Conservation (phyloP, 2,329 filamentous ascomycete genomes). For the Nemania sp. region DNA sequence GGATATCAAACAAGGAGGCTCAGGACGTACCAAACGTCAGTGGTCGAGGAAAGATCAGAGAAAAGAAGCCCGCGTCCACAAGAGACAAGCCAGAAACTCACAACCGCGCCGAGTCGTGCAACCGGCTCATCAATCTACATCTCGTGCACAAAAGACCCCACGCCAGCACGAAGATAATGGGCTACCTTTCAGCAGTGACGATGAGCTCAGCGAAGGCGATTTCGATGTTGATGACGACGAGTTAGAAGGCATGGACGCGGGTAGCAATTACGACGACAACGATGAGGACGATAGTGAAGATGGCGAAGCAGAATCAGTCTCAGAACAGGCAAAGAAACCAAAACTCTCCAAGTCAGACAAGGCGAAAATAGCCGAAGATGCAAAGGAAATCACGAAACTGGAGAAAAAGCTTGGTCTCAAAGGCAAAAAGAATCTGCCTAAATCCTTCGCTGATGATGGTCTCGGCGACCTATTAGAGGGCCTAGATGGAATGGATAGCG, state of each 20-base stretch:
- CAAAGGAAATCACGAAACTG: slow-evolving; percentile 83
- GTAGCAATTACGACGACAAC: slow-evolving; percentile 21
- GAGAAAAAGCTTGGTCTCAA: slow-evolving; percentile 87
- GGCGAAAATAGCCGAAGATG: slow-evolving; percentile 74
- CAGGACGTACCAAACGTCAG: slow-evolving; percentile 27
- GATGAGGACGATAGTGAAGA: slow-evolving; percentile 30
- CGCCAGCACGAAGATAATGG: slow-evolving; percentile 10
- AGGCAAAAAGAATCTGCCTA: slow-evolving; percentile 72
- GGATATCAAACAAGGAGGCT: slow-evolving; percentile 36
- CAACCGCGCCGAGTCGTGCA: slow-evolving; percentile 28
- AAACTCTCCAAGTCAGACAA: slow-evolving; percentile 49
- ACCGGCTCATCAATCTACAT: slow-evolving; percentile 9
- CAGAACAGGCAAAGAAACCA: slow-evolving; percentile 32
- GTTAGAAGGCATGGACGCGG: slow-evolving; percentile 4
- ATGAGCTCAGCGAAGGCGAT: slow-evolving; percentile 27
- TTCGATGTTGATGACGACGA: slow-evolving; percentile 25
- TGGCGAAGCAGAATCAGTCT: slow-evolving; percentile 36
- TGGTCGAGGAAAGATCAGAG: slow-evolving; percentile 39
- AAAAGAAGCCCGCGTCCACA: slow-evolving; percentile 38
- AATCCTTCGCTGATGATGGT: slow-evolving; percentile 79
- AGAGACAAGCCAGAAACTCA: slow-evolving; percentile 35
- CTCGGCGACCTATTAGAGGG: slow-evolving; percentile 77
- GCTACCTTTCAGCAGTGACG: slow-evolving; percentile 18
- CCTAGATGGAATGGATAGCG: slow-evolving; percentile 58
- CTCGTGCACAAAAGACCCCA: slow-evolving; percentile 2